Conservation (phyloP, 176 grass and related monocot genomes). For the Chrysopogon serrulatus region DNA sequence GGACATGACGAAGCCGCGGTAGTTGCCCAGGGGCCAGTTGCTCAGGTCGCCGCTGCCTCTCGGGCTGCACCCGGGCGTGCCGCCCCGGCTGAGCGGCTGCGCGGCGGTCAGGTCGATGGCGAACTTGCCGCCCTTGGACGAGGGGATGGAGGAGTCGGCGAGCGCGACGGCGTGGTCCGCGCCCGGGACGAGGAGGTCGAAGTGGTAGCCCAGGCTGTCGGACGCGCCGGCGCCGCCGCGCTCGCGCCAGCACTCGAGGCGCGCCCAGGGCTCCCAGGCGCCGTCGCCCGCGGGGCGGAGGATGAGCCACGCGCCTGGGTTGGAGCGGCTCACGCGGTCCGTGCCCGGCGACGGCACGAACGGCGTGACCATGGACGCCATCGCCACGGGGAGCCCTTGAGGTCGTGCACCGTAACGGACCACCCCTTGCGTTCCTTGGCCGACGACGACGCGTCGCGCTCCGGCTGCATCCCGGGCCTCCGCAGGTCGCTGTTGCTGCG, state of each 20-base stretch:
- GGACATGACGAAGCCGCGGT: constrained; percentile 94
- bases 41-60: constrained; percentile 80
- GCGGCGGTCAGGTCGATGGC: constrained; percentile 79
- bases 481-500: constrained; percentile 75
- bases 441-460: constrained; percentile 19
- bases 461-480: constrained; percentile 39
- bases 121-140: constrained; percentile 83
- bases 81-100: constrained; percentile 41
- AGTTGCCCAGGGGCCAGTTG: constrained; percentile 59
- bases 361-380: constrained; percentile 94
- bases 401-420: constrained; percentile 97
- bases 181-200: constrained; percentile 72
- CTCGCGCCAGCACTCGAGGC: constrained; percentile 95
- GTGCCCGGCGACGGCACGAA: constrained; percentile 88
- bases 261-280: constrained; percentile 92
- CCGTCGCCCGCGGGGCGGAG: constrained; percentile 71
- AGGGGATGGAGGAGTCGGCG: constrained; percentile 53
- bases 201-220: constrained; percentile 79
- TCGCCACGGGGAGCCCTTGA: constrained; percentile 83
- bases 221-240: constrained; percentile 50
- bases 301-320: constrained; percentile 95
- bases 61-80: constrained; percentile 79
- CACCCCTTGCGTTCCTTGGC: constrained; percentile 94
- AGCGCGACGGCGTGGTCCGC: constrained; percentile 52
- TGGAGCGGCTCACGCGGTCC: constrained; percentile 79